Evolutionary conservation across 805 yeast genomes (phyloP).

Genomic region (Cephaloascus fragrans): DNA sequence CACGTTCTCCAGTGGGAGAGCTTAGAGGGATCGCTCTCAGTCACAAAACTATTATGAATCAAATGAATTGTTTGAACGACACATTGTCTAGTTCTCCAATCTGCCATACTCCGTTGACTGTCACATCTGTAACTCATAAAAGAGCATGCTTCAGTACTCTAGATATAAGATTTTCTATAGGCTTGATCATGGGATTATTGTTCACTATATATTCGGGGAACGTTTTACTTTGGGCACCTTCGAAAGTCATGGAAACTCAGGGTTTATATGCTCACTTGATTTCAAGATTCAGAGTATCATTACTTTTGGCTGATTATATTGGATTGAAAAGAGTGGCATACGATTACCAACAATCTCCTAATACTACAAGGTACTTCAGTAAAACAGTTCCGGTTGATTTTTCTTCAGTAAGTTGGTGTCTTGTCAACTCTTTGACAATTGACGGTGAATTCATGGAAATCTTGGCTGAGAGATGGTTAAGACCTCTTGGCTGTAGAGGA

Average conservation of each 20-base stretch:
- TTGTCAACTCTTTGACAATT: constrained; percentile 79
- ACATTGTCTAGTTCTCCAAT: constrained; percentile 56
- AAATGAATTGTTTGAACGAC: constrained; percentile 67
- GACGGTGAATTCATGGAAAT: constrained; percentile 92
- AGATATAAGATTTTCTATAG: constrained; percentile 53
- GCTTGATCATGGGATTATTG: constrained; percentile 72
- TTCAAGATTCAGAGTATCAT: constrained; percentile 59
- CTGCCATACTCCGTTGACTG: constrained; percentile 4
- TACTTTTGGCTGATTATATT: constrained; percentile 76
- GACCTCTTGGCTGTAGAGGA: constrained; percentile 77
- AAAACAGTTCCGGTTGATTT: constrained; percentile 69
- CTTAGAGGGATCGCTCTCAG: constrained; percentile 88
- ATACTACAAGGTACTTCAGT: constrained; percentile 69
- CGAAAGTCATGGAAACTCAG: constrained; percentile 60
- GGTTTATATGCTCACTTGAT: constrained; percentile 82
- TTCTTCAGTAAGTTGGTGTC: constrained; percentile 76
- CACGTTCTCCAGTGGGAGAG: constrained; percentile 85
- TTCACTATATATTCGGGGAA: constrained; percentile 83
- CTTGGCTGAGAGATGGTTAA: constrained; percentile 79
- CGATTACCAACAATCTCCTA: constrained; percentile 87
- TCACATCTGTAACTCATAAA: neutral
- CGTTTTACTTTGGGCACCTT: constrained; percentile 70
- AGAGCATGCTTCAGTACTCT: constrained; percentile 22
- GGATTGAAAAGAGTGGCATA: constrained; percentile 85
- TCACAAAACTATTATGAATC: constrained; percentile 81